phyloP scores from a whole-genome alignment of 1,284 basidiomycete species.

The Puccinia triticina region DNA sequence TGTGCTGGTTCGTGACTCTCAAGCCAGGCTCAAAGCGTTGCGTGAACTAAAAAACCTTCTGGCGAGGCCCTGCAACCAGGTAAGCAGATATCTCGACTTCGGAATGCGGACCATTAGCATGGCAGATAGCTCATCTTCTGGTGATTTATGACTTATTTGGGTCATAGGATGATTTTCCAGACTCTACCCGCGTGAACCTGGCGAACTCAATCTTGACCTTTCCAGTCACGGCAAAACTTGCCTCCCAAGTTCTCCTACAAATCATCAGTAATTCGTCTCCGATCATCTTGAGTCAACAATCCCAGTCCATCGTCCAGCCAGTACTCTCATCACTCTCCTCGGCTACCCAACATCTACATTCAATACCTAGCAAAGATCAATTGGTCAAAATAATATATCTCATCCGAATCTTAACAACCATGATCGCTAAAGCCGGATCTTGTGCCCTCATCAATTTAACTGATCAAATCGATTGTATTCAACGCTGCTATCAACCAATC shows the following conservation, averaged over 20 bases:
- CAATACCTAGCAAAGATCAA: conserved; percentile 20
- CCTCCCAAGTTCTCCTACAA: conserved; percentile 46
- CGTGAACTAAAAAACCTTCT: conserved; percentile 16
- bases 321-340: conserved; percentile 20
- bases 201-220: conserved; percentile 21
- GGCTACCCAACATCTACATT: not conserved
- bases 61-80: not conserved
- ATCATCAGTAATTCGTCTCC: conserved; percentile 44
- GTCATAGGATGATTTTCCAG: conserved; percentile 1
- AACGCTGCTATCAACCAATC: conserved; percentile 37
- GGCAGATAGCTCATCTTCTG: not conserved
- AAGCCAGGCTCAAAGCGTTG: conserved; percentile 7
- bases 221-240: conserved; percentile 25
- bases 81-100: not conserved
- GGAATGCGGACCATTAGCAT: not conserved
- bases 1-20: not conserved
- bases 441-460: conserved; percentile 39
- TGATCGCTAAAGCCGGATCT: conserved; percentile 42
- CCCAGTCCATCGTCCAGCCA: conserved; percentile 26
- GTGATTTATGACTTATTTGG: not conserved
- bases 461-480: conserved; percentile 33
- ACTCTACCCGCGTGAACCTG: not conserved
- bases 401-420: conserved; percentile 32
- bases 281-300: conserved; percentile 26
- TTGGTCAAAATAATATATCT: conserved; percentile 26